Evolutionary conservation across 805 yeast genomes (phyloP).

Genomic region (Metschnikowia borealis): DNA sequence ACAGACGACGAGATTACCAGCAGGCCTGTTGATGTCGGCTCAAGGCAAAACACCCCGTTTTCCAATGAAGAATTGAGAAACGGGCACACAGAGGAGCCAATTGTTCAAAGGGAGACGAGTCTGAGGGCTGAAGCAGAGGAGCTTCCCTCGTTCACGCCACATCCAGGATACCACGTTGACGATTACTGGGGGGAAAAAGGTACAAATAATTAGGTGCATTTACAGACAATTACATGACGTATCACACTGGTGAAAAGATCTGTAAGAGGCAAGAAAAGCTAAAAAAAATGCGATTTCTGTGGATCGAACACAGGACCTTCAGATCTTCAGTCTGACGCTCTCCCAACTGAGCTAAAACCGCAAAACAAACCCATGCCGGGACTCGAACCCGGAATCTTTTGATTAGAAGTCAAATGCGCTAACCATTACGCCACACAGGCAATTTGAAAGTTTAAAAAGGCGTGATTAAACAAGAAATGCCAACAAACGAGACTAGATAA

Average conservation of each 20-base stretch:
- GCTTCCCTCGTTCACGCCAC: conserved; percentile 44
- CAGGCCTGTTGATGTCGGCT: not conserved
- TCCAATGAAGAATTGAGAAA: not conserved
- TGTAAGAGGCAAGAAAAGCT: too few species aligned
- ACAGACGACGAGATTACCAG: conserved; percentile 1
- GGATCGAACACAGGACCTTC: conserved; percentile 25
- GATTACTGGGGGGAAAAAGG: conserved; percentile 46
- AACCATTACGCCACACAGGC: conserved; percentile 21
- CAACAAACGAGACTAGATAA: too few species aligned
- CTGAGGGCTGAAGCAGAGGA: not conserved
- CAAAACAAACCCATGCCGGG: too few species aligned
- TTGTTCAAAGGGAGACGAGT: not conserved
- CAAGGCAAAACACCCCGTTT: not conserved
- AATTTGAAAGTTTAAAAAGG: not conserved
- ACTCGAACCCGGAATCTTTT: too few species aligned
- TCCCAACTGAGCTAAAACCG: conserved; percentile 38
- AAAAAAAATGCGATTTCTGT: conserved; percentile 26
- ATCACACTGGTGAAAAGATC: too few species aligned
- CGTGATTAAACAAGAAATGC: not conserved
- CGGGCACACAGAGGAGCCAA: not conserved
- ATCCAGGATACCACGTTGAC: conserved; percentile 41
- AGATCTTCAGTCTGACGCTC: conserved; percentile 22
- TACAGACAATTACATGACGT: too few species aligned
- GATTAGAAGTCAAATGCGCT: too few species aligned
- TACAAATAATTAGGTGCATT: not conserved